Evolutionary conservation across 2,329 filamentous ascomycete genomes (phyloP), one percentile per base, ranked within the genome.

Genomic region (Alternaria incomplexa): DNA sequence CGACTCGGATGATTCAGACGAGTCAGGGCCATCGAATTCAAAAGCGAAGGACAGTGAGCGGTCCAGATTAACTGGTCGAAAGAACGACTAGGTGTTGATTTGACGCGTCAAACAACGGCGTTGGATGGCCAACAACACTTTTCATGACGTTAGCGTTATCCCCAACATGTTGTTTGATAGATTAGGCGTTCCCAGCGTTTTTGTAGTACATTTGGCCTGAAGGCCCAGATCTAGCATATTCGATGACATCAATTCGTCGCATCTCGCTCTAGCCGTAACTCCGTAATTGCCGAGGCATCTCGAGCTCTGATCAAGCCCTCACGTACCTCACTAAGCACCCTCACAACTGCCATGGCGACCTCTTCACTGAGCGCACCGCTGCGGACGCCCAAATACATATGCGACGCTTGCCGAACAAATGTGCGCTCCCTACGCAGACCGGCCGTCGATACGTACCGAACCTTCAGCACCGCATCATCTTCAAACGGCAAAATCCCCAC

Each of bases 11-110:
- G 57, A 40, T 40, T 40, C 43, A 17, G 58, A 50, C 5, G 69
- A 81, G 45, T 83, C 86, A 32, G 85, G 86, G 64, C 89, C 90
- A 67, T 88, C 89, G 82, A 86, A 75, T 51, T 73, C 75, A 20
- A 70, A 67, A 45, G 75, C 73, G 25, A 73, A 69, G 11, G 75
- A 71, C 28, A 65, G 75, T 43, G 77, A 79, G 66, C 65, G 72
- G 22, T 68, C 75, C 46, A 67, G 76, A 46, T 66, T 81, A 58
- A 80, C 77, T 22, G 69, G 67, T 45, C 70, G 77, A 15, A 79
- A 79, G 69, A 65, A 77, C 30, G 73, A 78, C 57, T 80, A 71
- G 64, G 30, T 53, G 58, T 61, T 46, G 23, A 12, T 62, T 52
- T 28, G 45, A 15, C 25, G 47, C 53, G 57, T 57, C 50, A 46